Evolutionary conservation across 495 filamentous ascomycete genomes (phyloP), one percentile per base, ranked within the genome.

Genomic region (Aspergillus kassunensis): DNA sequence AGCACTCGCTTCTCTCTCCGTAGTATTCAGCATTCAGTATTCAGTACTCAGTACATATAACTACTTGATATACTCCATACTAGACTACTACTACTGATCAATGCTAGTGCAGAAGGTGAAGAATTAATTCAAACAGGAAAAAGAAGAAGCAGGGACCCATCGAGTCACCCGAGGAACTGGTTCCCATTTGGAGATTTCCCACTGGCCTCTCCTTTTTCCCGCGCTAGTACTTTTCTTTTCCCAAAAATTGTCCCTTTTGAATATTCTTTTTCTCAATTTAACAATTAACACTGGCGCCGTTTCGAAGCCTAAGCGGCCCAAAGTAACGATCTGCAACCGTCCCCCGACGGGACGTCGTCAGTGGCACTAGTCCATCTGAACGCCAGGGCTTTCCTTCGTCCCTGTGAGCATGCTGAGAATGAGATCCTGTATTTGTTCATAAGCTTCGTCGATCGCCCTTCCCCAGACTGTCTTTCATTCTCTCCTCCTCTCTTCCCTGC

Each of bases 381-480:
- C 55, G 51, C 51, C 56, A 62, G 59, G 59, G 59, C 56, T 67
- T 57, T 54, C 55, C 53, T 63, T 62, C 54, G 56, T 65, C 57
- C 59, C 62, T 62, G 54, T 45, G 51, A 43, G 42, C 56, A 52
- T 61, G 55, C 65, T 58, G 64, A 48, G 60, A 67, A 63, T 58
- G 64, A 48, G 60, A 67, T 61, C 63, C 66, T 63, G 62, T 62
- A 60, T 67, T 69, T 66, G 68, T 71, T 87, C 83, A 83, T 87
- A 88, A 86, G 81, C 79, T 79, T 77, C 81, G 85, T 81, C 84
- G 84, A 88, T 88, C 85, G 59, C 54, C 59, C 60, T 77, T 79
- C 70, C 72, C 64, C 70, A 72, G 68, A 69, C 66, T 67, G 57
- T 58, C 54, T 67, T 66, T 65, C 60, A 20, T 45, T 40, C 67